A percentile compares a stretch with the other conserved stretches of the same genome.
phyloP scores from a whole-genome alignment of 1,284 basidiomycete species.

The Ceratobasidium sp. region DNA sequence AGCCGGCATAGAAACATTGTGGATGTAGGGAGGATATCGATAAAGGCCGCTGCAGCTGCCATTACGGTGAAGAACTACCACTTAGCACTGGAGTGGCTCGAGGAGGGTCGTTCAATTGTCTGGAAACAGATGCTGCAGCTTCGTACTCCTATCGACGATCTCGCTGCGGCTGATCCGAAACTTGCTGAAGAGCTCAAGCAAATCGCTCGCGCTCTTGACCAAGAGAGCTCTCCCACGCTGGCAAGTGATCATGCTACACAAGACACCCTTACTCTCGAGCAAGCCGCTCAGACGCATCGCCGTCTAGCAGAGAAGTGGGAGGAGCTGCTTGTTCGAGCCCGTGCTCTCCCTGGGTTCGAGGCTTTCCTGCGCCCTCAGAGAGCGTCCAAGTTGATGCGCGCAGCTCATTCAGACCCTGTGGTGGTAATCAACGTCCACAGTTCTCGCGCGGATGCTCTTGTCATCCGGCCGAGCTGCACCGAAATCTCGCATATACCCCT shows the following conservation, averaged over 20 bases:
- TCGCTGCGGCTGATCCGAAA: background rate
- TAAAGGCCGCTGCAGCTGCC: background rate
- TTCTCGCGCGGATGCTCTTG: background rate
- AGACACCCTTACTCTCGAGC: background rate
- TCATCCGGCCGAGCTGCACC: background rate
- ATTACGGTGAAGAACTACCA: background rate
- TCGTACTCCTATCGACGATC: background rate
- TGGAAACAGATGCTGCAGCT: slow-evolving; percentile 1
- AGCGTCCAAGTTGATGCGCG: background rate
- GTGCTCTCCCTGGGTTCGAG: background rate
- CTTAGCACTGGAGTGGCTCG: background rate
- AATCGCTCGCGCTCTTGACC: background rate
- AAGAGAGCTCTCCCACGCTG: background rate
- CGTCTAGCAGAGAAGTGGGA: background rate
- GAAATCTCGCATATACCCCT: background rate
- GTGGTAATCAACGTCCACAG: background rate
- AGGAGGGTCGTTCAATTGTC: background rate
- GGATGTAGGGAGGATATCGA: background rate
- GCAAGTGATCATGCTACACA: too few species aligned
- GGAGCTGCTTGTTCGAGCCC: background rate
- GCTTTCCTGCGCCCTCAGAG: background rate
- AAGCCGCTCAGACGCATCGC: background rate
- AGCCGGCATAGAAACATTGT: background rate
- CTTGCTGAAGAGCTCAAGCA: background rate
- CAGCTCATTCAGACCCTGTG: background rate